Evolutionary conservation across 768 basidiomycete species (phyloP), one percentile per base, ranked within the genome.

Genomic region (Hygrocybe punicea): DNA sequence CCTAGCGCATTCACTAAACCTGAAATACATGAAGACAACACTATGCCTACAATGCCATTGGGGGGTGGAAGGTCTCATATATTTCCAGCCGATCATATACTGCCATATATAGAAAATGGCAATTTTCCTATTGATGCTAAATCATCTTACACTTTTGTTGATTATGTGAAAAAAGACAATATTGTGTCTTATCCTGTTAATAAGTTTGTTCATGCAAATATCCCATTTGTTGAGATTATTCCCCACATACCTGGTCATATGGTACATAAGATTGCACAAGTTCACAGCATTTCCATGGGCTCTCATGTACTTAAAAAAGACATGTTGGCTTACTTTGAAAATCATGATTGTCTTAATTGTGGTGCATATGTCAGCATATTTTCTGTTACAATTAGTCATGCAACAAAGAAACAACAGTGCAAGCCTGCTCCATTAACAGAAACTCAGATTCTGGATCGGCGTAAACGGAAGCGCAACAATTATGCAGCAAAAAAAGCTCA

Each of bases 391-490:
- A 14, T 42, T 14, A 16, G 40, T 19, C 40, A 42, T 42, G 16
- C 14, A 42, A 19, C 14, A 42, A 42, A 19, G 19, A 14, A 16
- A 16, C 16, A 14, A 13, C 14, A 21, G 17, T 33, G n/a, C 19
- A 53, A 29, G 46, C n/a, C 10, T 50, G 55, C 40, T 45, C 51
- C 29, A 61, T 62, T 47, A 51, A 53, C 4, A 59, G 63, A 4
- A 62, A 59, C 58, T 58, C 63, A 1, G 62, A 62, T 1, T 64
- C 62, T 48, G 63, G 63, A 6, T 53, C 57, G 19, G 44, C 35
- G 60, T 3, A 29, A 23, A 1, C 62, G 52, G 14, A 29, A n/a
- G 9, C 44, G 34, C 7, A 25, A 16, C 40, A 16, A 16, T 21
- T 21, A 19, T 29, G 29, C 14, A 48, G 17, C 17, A 48, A 48